Conservation (phyloP, 1,139 yeast species). For the Hemisphaericaspora subhashii region DNA sequence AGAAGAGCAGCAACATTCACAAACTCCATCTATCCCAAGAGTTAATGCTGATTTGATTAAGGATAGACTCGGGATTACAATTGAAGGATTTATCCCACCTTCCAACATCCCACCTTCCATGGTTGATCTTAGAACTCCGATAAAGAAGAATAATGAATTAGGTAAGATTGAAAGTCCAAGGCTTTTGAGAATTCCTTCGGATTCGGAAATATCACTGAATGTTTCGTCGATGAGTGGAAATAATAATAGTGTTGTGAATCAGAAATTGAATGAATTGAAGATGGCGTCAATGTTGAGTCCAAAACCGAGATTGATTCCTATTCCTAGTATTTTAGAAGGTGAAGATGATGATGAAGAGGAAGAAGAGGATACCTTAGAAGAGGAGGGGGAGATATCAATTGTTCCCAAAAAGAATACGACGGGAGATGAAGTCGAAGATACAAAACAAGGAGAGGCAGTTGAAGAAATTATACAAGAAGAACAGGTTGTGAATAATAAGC, state of each 20-base stretch:
- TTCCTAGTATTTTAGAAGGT: constrained; percentile 11
- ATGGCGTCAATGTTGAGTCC: constrained; percentile 13
- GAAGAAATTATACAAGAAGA: constrained; percentile 5
- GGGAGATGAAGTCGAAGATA: constrained; percentile 5
- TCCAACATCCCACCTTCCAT: not conserved
- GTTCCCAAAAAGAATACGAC: not conserved
- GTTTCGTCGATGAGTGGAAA: not conserved
- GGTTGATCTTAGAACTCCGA: too few relatives aligned
- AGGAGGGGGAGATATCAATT: constrained; percentile 6
- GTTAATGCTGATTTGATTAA: constrained; percentile 13
- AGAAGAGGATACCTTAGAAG: constrained; percentile 8
- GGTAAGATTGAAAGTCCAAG: not conserved
- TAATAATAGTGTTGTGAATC: not conserved
- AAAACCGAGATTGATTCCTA: constrained; percentile 22
- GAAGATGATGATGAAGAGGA: constrained; percentile 16
- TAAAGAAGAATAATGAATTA: not conserved
- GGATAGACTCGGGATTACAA: constrained; percentile 30
- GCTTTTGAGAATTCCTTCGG: constrained; percentile 1
- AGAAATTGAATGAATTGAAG: not conserved
- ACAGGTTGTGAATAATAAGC: constrained; percentile 9
- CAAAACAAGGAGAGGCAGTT: constrained; percentile 8
- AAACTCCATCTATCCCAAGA: not conserved
- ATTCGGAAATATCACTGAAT: not conserved
- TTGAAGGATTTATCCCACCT: constrained; percentile 23
- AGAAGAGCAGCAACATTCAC: not conserved